A percentile compares a stretch with the other conserved stretches of the same genome.
Conservation (phyloP, 2,329 filamentous ascomycete species). For the Paradendryphiella salina region DNA sequence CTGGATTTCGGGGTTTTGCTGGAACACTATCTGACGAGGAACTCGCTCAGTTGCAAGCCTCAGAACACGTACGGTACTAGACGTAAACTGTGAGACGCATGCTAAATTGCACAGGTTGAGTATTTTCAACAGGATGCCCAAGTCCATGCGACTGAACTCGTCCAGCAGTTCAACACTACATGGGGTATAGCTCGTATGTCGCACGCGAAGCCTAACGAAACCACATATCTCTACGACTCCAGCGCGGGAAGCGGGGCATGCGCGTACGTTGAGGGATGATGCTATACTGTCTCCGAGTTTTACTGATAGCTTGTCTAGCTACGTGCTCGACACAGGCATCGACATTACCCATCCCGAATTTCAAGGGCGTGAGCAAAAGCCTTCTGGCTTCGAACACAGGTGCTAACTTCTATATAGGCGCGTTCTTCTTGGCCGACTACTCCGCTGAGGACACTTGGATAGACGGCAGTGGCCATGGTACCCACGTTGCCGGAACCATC, state of each 20-base stretch:
- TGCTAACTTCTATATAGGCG: conserved; percentile 21
- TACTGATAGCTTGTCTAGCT: conserved; percentile 35
- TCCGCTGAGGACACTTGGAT: conserved; percentile 24
- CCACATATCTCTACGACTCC: conserved; percentile 45
- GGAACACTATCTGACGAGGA: conserved; percentile 36
- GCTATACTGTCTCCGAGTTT: not conserved
- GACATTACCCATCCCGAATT: conserved; percentile 54
- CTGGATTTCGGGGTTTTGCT: conserved; percentile 46
- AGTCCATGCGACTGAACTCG: conserved; percentile 35
- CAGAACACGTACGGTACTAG: conserved; percentile 24
- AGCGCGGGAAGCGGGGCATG: conserved; percentile 49
- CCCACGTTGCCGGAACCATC: conserved; percentile 44
- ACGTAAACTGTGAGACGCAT: no score
- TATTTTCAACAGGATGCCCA: conserved; percentile 44
- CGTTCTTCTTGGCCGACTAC: conserved; percentile 34
- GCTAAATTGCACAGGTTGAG: conserved; percentile 30
- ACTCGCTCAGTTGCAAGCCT: conserved; percentile 29
- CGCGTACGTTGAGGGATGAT: conserved; percentile 30
- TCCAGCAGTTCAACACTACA: conserved; percentile 43
- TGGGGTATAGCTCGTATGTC: conserved; percentile 50
- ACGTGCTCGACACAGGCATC: conserved; percentile 68
- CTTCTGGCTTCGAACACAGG: not conserved
- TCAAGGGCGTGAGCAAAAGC: conserved; percentile 36
- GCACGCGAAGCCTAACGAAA: conserved; percentile 34
- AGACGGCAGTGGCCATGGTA: conserved; percentile 43